These are phyloP conservation scores for Globisporangium yorkense DNA, from an alignment of 352 stramenopile genomes.

Conservation along the genomic window DNA sequence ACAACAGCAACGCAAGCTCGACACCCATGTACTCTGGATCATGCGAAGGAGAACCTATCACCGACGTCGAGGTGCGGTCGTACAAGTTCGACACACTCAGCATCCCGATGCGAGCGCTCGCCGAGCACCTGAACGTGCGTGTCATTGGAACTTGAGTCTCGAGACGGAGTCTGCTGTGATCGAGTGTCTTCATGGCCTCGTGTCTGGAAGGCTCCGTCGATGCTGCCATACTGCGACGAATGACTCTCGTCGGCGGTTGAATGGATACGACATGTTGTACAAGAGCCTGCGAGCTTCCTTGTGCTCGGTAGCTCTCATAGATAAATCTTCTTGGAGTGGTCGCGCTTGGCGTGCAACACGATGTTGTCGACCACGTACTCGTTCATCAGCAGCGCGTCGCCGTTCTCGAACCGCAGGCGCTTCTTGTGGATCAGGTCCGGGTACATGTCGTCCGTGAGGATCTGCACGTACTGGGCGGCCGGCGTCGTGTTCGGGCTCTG, in stretches of 20 bases:
- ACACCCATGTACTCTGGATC: too few species aligned
- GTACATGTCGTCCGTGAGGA: constrained; percentile 67
- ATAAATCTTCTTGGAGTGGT: constrained; percentile 58
- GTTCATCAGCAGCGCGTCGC: constrained; percentile 57
- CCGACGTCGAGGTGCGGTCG: too few species aligned
- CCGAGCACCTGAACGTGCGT: too few species aligned
- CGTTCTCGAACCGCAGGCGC: constrained; percentile 51
- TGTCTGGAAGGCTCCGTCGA: too few species aligned
- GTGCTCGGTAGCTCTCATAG: constrained; percentile 18
- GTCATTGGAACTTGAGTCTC: too few species aligned
- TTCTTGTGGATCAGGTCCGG: constrained; percentile 71
- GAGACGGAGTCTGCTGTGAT: too few species aligned
- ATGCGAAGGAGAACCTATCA: too few species aligned
- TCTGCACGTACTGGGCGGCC: constrained; percentile 60
- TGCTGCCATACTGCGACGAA: not conserved
- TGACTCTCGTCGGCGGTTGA: too few species aligned
- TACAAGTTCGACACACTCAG: too few species aligned
- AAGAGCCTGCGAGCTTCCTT: not conserved
- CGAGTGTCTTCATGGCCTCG: too few species aligned
- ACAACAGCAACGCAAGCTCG: too few species aligned
- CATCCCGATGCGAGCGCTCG: too few species aligned
- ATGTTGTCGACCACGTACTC: constrained; percentile 65
- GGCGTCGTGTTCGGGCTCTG: constrained; percentile 54
- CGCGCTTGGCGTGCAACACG: constrained; percentile 48
- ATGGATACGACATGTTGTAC: not conserved